Base-by-base conservation (phyloP, 768 basidiomycete genomes). In the Phanerodontia chrysosporium region DNA sequence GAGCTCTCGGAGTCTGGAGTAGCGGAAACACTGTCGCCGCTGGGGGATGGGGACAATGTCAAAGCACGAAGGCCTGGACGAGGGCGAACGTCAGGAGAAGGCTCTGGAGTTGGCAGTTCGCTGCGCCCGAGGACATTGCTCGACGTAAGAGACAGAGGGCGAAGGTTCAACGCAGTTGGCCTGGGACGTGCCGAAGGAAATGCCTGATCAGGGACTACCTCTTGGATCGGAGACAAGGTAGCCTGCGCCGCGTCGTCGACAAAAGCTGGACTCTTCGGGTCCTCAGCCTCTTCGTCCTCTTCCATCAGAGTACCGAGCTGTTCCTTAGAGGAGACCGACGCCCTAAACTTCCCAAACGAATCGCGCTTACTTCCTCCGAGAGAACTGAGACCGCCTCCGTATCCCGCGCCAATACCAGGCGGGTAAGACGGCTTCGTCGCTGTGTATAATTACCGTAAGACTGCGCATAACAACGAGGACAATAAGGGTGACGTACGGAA, bases 301-400 rank as follows among this genome's bases (percentile, higher is more conserved):
- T 92, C 92, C 30, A 94, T 75, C 28, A 93, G 78, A 18, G 91
- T 92, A 59, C 83, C 82, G 12, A 93, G 79, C 64, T 87, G 83
- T 69, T 92, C 91, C 69, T 90, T 92, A 53, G 85, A 79, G 12
- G 82, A 81, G 0, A 83, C 81, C 1, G 86, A 78, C 18, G 81
- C 64, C 16, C 78, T 75, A 62, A 87, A 78, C 72, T 88, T 92
- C 51, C 80, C 77, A 71, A 92, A 88, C 0, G 92, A 93, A 69
- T 94, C 91, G 13, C 92, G 85, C 73, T 92, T 92, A 65, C 72
- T 79, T 22, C 52, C 14, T 74, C 75, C 67, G 55, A 83, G 70
- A 53, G 70, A 67, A 61, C 70, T 81, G 61, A 77, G 66, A 30
- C 74, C 73, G 21, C 71, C 66, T 27, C 74, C 71, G 65, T 74